Percentiles rank a stretch among this genome's conserved stretches.
Conservation (phyloP, 1,139 yeast species). For the Nakaseomyces uthaithaninus region DNA sequence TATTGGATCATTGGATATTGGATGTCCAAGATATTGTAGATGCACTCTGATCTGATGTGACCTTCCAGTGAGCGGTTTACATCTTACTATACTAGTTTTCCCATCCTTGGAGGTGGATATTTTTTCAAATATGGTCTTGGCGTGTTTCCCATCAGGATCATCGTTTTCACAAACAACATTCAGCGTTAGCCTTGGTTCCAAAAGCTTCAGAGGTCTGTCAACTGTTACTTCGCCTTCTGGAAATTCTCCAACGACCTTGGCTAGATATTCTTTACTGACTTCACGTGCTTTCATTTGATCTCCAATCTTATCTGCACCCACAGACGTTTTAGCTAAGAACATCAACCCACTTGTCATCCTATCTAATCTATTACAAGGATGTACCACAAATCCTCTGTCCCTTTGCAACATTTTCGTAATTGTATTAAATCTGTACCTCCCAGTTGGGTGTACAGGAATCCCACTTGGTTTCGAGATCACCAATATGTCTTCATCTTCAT, state of each 20-base stretch:
- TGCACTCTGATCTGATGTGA: slow-evolving; percentile 95
- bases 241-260: slow-evolving; percentile 80
- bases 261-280: slow-evolving; percentile 76
- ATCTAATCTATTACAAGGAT: slow-evolving; percentile 89
- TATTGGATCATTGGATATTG: slow-evolving; percentile 92
- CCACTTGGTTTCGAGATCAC: slow-evolving; percentile 95
- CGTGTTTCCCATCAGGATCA: slow-evolving; percentile 56
- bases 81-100: slow-evolving; percentile 60
- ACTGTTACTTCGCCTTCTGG: slow-evolving; percentile 50
- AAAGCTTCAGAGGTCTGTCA: slow-evolving; percentile 61
- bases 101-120: slow-evolving; percentile 36
- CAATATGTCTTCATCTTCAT: slow-evolving; percentile 68
- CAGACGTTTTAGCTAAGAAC: slow-evolving; percentile 80
- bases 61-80: slow-evolving; percentile 83
- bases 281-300: slow-evolving; percentile 66
- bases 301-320: slow-evolving; percentile 72
- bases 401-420: slow-evolving; percentile 73
- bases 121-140: slow-evolving; percentile 38
- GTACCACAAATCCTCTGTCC: slow-evolving; percentile 55
- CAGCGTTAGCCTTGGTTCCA: slow-evolving; percentile 71
- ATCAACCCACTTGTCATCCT: slow-evolving; percentile 88
- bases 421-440: slow-evolving; percentile 79
- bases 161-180: slow-evolving; percentile 49
- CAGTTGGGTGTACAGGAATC: slow-evolving; percentile 94
- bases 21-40: slow-evolving; percentile 75